These are phyloP conservation scores for Adansonia digitata DNA, from an alignment of 345 rosid genomes.

Conservation along the genomic window DNA sequence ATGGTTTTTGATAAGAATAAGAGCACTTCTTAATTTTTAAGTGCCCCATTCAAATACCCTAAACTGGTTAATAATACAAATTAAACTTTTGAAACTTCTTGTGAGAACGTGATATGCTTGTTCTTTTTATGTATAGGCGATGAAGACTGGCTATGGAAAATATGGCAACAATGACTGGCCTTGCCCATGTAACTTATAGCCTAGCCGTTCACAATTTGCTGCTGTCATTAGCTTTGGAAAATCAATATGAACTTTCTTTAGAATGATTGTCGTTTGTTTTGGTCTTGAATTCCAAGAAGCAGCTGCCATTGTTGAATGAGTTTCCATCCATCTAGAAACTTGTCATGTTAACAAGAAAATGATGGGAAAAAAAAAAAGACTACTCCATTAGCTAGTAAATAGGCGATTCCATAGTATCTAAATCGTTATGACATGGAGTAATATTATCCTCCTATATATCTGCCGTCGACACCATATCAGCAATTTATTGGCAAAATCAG, in stretches of 20 bases:
- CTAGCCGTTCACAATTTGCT: no score
- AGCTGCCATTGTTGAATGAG: slow-evolving; percentile 12
- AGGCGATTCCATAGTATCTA: background rate
- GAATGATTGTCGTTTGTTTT: background rate
- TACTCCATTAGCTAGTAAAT: background rate
- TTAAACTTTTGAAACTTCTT: background rate
- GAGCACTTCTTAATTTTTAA: no score
- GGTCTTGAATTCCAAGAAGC: slow-evolving; percentile 9
- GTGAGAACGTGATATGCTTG: background rate
- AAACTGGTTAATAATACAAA: background rate
- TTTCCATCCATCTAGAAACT: background rate
- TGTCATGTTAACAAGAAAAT: background rate
- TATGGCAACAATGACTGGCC: background rate
- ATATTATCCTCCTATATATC: background rate
- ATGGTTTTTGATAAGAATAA: no score
- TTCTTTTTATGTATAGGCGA: background rate
- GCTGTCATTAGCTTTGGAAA: background rate
- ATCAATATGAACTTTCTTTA: background rate
- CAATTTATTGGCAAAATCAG: background rate
- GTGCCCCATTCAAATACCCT: no score
- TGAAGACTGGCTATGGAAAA: background rate
- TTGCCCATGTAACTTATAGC: background rate
- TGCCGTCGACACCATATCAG: background rate
- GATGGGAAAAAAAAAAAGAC: background rate
- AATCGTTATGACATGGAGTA: background rate